Evolutionary conservation across 208 protist genomes (phyloP).

Genomic region (Leishmania tropica): DNA sequence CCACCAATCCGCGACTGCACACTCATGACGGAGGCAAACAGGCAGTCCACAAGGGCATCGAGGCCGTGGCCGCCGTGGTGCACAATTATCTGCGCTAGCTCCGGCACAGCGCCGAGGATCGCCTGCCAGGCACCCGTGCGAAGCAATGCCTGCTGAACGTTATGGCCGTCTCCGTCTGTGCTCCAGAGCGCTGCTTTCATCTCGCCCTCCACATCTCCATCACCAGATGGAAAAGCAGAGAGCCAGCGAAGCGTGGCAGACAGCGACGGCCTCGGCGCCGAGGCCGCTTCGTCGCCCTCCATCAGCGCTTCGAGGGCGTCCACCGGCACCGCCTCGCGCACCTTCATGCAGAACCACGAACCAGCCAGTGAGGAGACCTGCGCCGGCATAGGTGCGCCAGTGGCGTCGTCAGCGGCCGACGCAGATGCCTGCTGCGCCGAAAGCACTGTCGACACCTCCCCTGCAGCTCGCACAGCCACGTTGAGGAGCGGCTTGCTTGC

Average conservation of each 20-base stretch:
- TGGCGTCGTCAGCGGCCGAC: not conserved
- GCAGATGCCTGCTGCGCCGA: not conserved
- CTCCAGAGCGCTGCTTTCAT: not conserved
- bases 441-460: slow-evolving; percentile 29
- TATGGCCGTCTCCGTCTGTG: not conserved
- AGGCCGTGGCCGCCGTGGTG: slow-evolving; percentile 19
- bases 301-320: slow-evolving; percentile 18
- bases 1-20: slow-evolving; percentile 1
- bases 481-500: slow-evolving; percentile 19
- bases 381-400: not conserved
- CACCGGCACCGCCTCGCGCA: slow-evolving; percentile 18
- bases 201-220: not conserved
- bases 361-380: slow-evolving; percentile 16
- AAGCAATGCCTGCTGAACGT: slow-evolving; percentile 23
- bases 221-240: not conserved
- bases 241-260: slow-evolving; percentile 15
- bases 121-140: slow-evolving; percentile 46
- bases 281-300: not conserved
- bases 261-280: not conserved
- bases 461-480: slow-evolving; percentile 24
- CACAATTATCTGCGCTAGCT: slow-evolving; percentile 35
- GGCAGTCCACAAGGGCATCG: slow-evolving; percentile 23
- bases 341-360: slow-evolving; percentile 30
- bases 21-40: slow-evolving; percentile 1
- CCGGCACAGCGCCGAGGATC: slow-evolving; percentile 31